These are phyloP conservation scores for Rubia occidens DNA, from an alignment of 305 asterid species.

Conservation along the genomic window DNA sequence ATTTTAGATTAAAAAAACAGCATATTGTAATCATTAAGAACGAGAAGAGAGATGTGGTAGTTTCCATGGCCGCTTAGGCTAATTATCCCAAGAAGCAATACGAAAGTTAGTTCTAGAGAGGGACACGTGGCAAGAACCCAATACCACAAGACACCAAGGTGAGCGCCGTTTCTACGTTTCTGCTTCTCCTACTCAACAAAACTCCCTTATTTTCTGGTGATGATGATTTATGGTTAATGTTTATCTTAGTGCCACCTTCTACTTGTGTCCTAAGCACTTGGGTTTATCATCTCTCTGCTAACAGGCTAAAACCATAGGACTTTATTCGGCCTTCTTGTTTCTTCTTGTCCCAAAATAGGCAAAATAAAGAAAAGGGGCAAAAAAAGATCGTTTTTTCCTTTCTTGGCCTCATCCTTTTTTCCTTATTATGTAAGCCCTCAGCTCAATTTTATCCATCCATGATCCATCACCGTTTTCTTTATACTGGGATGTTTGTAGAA, in stretches of 20 bases:
- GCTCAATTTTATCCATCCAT: conserved; percentile 2
- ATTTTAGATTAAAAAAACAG: background rate
- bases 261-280: conserved; percentile 10
- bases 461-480: background rate
- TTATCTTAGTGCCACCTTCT: background rate
- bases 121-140: conserved; percentile 38
- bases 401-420: conserved; percentile 16
- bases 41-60: background rate
- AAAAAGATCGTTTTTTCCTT: conserved; percentile 1
- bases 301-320: background rate
- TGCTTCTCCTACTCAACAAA: conserved; percentile 20
- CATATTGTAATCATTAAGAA: background rate
- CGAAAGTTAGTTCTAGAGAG: background rate
- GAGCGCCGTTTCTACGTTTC: conserved; percentile 33
- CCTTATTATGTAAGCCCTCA: conserved; percentile 26
- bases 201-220: conserved; percentile 3
- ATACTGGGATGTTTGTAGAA: background rate
- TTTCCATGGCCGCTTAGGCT: background rate
- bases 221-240: background rate
- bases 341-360: background rate
- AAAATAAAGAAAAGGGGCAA: background rate
- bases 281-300: conserved; percentile 7
- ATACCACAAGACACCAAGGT: conserved; percentile 20
- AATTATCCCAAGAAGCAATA: background rate
- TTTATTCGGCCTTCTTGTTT: background rate